These are phyloP conservation scores for Triangularia setosa DNA, from an alignment of 2,329 filamentous ascomycete species.

Conservation along the genomic window DNA sequence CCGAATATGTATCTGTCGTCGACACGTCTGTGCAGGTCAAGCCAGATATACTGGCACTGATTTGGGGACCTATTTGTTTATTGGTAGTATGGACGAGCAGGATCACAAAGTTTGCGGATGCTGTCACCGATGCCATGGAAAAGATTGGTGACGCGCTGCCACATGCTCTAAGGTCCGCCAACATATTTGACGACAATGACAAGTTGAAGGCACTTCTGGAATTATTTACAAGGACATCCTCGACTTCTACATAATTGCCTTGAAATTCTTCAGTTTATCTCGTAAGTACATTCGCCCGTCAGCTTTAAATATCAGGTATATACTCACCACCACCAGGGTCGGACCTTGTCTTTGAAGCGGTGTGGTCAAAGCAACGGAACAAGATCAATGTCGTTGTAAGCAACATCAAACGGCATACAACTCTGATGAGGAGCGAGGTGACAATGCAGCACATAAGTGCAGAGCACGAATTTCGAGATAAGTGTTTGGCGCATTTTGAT, in stretches of 20 bases:
- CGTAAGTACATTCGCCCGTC: slow-evolving; percentile 24
- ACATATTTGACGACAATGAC: slow-evolving; percentile 26
- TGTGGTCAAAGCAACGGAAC: slow-evolving; percentile 30
- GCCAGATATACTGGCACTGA: slow-evolving; percentile 32
- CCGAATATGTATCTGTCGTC: slow-evolving; percentile 18
- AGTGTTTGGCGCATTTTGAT: background rate
- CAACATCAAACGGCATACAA: slow-evolving; percentile 17
- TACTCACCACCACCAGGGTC: slow-evolving; percentile 22
- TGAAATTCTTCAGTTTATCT: slow-evolving; percentile 31
- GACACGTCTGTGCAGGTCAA: slow-evolving; percentile 33
- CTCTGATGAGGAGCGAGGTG: slow-evolving; percentile 21
- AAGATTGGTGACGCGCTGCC: slow-evolving; percentile 24
- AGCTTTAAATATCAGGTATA: background rate
- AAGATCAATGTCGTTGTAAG: slow-evolving; percentile 21
- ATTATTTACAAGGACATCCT: slow-evolving; percentile 35
- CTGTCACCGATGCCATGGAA: slow-evolving; percentile 10
- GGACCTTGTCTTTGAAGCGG: slow-evolving; percentile 28
- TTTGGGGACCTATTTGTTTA: slow-evolving; percentile 36
- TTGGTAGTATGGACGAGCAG: slow-evolving; percentile 59
- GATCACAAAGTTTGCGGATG: slow-evolving; percentile 23
- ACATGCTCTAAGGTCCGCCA: slow-evolving; percentile 22
- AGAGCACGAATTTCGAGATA: slow-evolving; percentile 16
- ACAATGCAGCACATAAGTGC: slow-evolving; percentile 19
- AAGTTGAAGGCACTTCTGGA: slow-evolving; percentile 28
- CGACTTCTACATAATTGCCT: slow-evolving; percentile 32